Evolutionary conservation across 2,329 filamentous ascomycete genomes (phyloP), one percentile per base, ranked within the genome.

Genomic region (Alternaria sp.): DNA sequence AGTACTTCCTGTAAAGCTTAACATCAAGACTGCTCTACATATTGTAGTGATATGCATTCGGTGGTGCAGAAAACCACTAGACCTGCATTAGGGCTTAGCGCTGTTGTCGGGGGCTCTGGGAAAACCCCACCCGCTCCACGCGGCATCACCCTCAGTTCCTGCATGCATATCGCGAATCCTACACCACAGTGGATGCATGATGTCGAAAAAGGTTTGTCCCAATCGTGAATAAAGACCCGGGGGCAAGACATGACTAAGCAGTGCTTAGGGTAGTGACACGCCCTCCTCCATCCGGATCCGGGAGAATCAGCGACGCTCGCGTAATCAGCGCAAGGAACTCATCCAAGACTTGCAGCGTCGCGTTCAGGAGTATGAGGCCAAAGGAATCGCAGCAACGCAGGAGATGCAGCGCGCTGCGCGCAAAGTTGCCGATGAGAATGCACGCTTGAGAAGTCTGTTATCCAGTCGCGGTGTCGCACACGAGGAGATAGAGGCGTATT

Each of bases 261-360:
- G 9, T 7, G 1, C 7, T 14, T 36, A 67, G 64, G 55, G 59
- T n/a, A 65, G 36, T 14, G 83, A 85, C 36, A 61, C 60, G 7
- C 57, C 64, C 28, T 59, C 59, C 22, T 61, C 68, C 4, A 61
- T 60, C 12, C 88, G 90, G 62, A 88, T 92, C 65, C 86, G 90
- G 62, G 89, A 93, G 67, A 93, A 93, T 71, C 91, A 93, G 74
- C 84, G 91, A 51, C 87, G 90, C 62, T 91, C 88, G 12, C 87
- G 91, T 39, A 88, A 88, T 30, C 85, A 89, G 30, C 85, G 88
- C 65, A 90, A 89, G 79, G 89, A 91, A 72, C 91, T 92, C 70
- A 79, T 92, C 51, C 81, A 87, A 62, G 87, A 89, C 51, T 83
- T 92, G 26, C 89, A 92, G 76, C 79, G 83, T 55, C 86, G 86